A percentile compares a stretch with the other conserved stretches of the same genome.
These are phyloP conservation scores for Taxillus chinensis DNA, from an alignment of 164 flowering plant genomes.

Conservation along the genomic window DNA sequence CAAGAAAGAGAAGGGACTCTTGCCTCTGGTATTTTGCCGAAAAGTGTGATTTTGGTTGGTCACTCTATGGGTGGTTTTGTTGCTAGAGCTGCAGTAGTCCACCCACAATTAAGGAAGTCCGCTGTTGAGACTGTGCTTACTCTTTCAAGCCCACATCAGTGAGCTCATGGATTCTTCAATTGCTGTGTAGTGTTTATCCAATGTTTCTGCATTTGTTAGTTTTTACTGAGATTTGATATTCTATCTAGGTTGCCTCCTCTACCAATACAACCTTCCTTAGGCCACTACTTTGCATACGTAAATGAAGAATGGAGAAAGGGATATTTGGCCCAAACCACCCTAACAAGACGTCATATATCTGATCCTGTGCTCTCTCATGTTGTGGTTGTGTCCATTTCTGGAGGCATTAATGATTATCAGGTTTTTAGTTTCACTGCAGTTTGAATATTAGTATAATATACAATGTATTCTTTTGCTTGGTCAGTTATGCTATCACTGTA, in stretches of 20 bases:
- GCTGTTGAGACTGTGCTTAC: conserved; percentile 90
- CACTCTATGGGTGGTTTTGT: conserved; percentile 99
- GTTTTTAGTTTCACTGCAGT: conserved; percentile 17
- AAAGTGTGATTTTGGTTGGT: conserved; percentile 93
- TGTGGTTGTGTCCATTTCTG: conserved; percentile 78
- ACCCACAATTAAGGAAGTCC: conserved; percentile 67
- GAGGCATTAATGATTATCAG: conserved; percentile 93
- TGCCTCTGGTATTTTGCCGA: conserved; percentile 47
- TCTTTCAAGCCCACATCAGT: conserved; percentile 97
- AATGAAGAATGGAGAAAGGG: conserved; percentile 83
- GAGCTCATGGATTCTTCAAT: conserved; percentile 16
- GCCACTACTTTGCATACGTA: conserved; percentile 66
- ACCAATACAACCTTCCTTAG: conserved; percentile 92
- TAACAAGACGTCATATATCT: conserved; percentile 36
- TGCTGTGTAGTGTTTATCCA: conserved; percentile 4
- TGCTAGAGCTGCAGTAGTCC: conserved; percentile 88
- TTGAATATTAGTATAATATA: background rate
- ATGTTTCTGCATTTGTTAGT: background rate
- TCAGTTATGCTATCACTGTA: background rate
- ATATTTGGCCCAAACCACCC: conserved; percentile 50
- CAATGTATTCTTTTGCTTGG: background rate
- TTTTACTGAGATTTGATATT: conserved; percentile 13
- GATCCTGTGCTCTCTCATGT: conserved; percentile 56
- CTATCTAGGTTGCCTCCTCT: conserved; percentile 81
- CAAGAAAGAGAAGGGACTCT: conserved; percentile 66